Evolutionary conservation across 2,329 filamentous ascomycete genomes (phyloP), one percentile per base, ranked within the genome.

Genomic region (Fusarium anguioides): DNA sequence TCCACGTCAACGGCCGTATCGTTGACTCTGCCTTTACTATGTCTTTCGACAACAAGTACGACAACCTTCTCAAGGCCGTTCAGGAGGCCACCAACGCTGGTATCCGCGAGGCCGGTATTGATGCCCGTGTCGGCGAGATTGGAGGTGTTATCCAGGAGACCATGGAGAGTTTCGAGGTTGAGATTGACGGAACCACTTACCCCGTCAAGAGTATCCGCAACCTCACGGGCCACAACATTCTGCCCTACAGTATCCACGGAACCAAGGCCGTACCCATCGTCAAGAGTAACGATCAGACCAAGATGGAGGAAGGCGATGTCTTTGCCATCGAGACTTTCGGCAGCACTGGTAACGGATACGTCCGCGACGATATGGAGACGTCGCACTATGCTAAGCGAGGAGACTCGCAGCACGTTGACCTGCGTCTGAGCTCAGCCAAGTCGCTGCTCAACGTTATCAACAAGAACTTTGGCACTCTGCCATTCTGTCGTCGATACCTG

Each of bases 251-350:
- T 77, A 97, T 97, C 72, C 94, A 97, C 81, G 94, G 94, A 58
- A 91, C 89, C 73, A 97, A 97, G 85, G 94, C 92, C 69, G 93
- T 97, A 49, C 95, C 94, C 0, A 97, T 97, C 74, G 93, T 97
- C 67, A 97, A 97, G 83, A 90, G 89, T 64, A 87, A 87, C 64
- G 93, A 97, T 75, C 89, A 90, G 77, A 96, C 93, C 50, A 97
- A 97, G 85, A 98, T 98, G 95, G 94, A 97, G 81, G 95, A 97
- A 80, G 94, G 94, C 39, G 94, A 98, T 75, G 90, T 94, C 18
- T 98, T 96, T 78, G 94, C 94, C 68, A 97, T 97, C 72, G 94
- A 97, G 82, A 97, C 94, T 0, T 97, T 97, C 78, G 95, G 94
- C 62, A 96, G 91, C 77, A 97, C 94, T 21, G 95, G 94, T 67